These are phyloP conservation scores for Pseudogymnoascus sp. DNA, from an alignment of 2,329 filamentous ascomycete species.

Conservation along the genomic window DNA sequence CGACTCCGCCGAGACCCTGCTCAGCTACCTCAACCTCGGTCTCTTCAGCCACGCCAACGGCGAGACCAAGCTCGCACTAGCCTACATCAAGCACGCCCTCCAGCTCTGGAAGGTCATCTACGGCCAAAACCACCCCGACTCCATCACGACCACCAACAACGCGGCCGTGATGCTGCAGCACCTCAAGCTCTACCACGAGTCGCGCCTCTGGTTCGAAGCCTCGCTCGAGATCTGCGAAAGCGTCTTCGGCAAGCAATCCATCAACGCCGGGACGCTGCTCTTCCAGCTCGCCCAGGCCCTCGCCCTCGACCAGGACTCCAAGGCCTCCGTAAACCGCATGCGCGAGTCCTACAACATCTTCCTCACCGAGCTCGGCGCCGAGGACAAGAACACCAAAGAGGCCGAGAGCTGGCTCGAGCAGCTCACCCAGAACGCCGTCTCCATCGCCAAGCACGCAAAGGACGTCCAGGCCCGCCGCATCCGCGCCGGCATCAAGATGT, in stretches of 20 bases:
- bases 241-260: constrained; percentile 79
- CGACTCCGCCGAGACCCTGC: constrained; percentile 85
- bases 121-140: constrained; percentile 86
- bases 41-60: constrained; percentile 88
- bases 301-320: constrained; percentile 90
- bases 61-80: constrained; percentile 79
- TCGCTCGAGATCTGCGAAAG: constrained; percentile 83
- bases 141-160: constrained; percentile 98
- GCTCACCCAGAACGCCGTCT: constrained; percentile 89
- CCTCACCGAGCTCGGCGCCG: constrained; percentile 72
- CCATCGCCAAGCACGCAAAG: constrained; percentile 88
- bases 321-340: constrained; percentile 87
- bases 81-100: constrained; percentile 85
- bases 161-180: constrained; percentile 97
- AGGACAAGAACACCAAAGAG: constrained; percentile 97
- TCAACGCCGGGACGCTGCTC: constrained; percentile 88
- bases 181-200: constrained; percentile 89
- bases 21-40: constrained; percentile 92
- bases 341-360: constrained; percentile 96
- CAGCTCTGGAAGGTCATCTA: constrained; percentile 97
- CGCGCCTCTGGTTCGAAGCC: constrained; percentile 92
- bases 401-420: constrained; percentile 95
- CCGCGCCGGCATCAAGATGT: constrained; percentile 61
- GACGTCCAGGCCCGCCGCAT: constrained; percentile 69
- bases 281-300: constrained; percentile 97